Evolutionary conservation across 2,329 filamentous ascomycete genomes (phyloP).

Genomic region (Calonectria fujianensis): DNA sequence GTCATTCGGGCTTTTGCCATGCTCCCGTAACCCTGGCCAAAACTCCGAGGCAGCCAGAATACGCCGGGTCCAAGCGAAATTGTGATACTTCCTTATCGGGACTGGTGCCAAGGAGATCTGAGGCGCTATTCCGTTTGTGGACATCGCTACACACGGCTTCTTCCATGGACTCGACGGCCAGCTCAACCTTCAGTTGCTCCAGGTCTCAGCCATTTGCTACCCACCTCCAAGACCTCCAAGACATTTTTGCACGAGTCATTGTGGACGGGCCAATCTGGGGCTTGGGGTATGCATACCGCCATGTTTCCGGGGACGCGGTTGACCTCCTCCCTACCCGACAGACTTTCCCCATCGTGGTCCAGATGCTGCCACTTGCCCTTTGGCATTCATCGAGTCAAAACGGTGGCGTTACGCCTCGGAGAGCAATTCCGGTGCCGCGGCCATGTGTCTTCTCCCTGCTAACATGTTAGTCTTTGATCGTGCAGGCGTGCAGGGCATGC

Average conservation of each 20-base stretch:
- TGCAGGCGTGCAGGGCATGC: constrained; percentile 12
- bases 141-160: neutral
- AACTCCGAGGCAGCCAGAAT: neutral
- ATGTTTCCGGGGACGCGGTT: constrained; percentile 1
- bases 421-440: neutral
- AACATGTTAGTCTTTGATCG: neutral
- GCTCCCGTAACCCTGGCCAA: neutral
- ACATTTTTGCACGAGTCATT: neutral
- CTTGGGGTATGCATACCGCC: neutral
- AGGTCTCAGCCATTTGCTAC: neutral
- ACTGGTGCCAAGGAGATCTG: neutral
- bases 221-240: neutral
- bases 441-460: neutral
- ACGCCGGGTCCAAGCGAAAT: constrained; percentile 2
- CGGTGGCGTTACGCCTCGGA: neutral
- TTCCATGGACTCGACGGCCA: neutral
- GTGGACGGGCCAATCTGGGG: neutral
- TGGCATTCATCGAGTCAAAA: neutral
- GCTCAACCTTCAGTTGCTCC: neutral
- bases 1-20: neutral
- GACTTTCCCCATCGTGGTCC: neutral
- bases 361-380: neutral
- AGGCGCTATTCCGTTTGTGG: neutral
- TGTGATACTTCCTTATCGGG: neutral
- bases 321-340: neutral